A percentile compares a stretch with the other conserved stretches of the same genome.
These are phyloP conservation scores for Fraxinus quadrangulata DNA, from an alignment of 257 asterid genomes.

Conservation along the genomic window DNA sequence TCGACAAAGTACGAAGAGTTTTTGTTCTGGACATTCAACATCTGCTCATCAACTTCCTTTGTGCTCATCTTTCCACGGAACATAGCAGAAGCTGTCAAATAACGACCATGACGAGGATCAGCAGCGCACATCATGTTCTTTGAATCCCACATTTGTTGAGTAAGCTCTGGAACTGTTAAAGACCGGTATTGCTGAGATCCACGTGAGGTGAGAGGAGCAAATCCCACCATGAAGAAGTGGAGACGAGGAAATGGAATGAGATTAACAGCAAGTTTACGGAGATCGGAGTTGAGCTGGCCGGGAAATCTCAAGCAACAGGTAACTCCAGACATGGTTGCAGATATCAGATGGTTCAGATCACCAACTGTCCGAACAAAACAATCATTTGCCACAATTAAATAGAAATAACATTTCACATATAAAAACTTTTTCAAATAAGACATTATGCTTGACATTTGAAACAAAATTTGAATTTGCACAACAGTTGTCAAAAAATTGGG, in stretches of 20 bases:
- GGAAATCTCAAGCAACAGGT: conserved; percentile 58
- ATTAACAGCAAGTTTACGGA: conserved; percentile 48
- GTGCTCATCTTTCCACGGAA: conserved; percentile 65
- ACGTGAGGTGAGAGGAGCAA: conserved; percentile 48
- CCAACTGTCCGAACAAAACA: conserved; percentile 42
- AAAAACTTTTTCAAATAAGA: no score
- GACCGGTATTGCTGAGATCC: conserved; percentile 52
- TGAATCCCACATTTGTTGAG: conserved; percentile 59
- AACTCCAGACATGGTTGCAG: conserved; percentile 57
- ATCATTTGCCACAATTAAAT: no score
- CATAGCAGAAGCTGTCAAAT: conserved; percentile 55
- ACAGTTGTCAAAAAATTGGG: no score
- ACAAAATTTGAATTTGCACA: no score
- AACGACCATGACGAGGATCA: conserved; percentile 59
- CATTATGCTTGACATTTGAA: no score
- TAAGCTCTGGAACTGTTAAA: conserved; percentile 45
- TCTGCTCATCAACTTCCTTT: conserved; percentile 55
- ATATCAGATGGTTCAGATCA: conserved; percentile 52
- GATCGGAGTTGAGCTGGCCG: conserved; percentile 58
- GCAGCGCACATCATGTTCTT: conserved; percentile 62
- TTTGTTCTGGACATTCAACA: conserved; percentile 53
- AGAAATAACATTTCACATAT: not conserved
- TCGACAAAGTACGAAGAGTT: conserved; percentile 51
- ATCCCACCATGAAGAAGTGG: conserved; percentile 59
- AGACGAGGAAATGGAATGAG: conserved; percentile 58